These are phyloP conservation scores for Podospora appendiculata DNA, from an alignment of 495 filamentous ascomycete genomes.

Conservation along the genomic window DNA sequence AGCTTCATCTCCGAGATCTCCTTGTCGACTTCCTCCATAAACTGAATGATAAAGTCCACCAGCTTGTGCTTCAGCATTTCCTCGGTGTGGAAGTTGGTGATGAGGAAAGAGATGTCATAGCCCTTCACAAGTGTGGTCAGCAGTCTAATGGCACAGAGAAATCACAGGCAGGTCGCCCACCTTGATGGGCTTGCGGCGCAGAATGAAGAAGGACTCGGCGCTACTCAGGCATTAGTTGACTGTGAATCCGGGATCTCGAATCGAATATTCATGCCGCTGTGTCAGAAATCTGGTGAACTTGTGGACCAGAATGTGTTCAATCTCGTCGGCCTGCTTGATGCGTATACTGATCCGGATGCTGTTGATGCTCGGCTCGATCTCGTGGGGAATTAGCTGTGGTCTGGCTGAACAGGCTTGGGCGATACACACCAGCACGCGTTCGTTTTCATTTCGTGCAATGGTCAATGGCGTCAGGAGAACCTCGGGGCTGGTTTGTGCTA, in stretches of 20 bases:
- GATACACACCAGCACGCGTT: constrained; percentile 54
- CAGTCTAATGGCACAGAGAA: not conserved
- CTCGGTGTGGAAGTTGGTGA: constrained; percentile 97
- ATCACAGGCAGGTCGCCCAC: constrained; percentile 32
- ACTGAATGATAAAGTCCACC: constrained; percentile 97
- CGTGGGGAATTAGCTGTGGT: too few relatives aligned
- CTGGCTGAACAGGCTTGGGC: too few relatives aligned
- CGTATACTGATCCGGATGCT: constrained; percentile 91
- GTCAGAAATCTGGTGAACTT: constrained; percentile 96
- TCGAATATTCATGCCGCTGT: constrained; percentile 43
- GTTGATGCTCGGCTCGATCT: constrained; percentile 91
- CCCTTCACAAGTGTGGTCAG: constrained; percentile 47
- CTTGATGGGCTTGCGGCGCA: constrained; percentile 91
- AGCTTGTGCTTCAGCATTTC: constrained; percentile 97
- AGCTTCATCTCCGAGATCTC: constrained; percentile 99
- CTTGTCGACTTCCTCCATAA: constrained; percentile 99
- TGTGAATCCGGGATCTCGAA: too few relatives aligned
- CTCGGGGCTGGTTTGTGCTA: constrained; percentile 66
- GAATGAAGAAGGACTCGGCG: constrained; percentile 86
- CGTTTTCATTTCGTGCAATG: constrained; percentile 89
- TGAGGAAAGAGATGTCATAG: constrained; percentile 97
- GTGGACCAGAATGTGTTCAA: constrained; percentile 93
- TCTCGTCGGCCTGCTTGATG: constrained; percentile 99
- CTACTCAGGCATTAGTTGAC: not conserved
- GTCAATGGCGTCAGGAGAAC: constrained; percentile 86